Evolutionary conservation across 495 filamentous ascomycete species (phyloP), one percentile per base, ranked within the genome.

Genomic region (Aspergillus panamensis): DNA sequence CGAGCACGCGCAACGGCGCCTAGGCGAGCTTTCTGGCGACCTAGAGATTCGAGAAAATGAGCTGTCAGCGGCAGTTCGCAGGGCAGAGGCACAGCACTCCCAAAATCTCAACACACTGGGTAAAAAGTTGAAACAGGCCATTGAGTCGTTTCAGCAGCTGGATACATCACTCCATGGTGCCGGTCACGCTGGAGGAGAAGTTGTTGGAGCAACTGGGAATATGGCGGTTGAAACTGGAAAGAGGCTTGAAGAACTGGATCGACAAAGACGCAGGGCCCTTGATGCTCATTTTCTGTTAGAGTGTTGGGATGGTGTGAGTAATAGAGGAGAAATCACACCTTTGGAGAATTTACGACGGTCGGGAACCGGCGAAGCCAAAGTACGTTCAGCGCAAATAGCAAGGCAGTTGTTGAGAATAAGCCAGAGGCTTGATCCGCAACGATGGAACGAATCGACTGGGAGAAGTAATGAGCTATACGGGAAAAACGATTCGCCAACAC

Each of bases 221-320:
- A 81, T 89, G 59, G 94, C 93, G 2, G 90, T 99, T n/a, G 89
- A 94, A 68, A 97, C 96, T 48, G 95, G 95, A 59, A 90, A 92
- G 69, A 84, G 85, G 68, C 73, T 99, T 40, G 95, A 99, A 71
- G 92, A 96, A 67, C 79, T 99, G 55, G 95, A 99, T 66, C 86
- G 88, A 61, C 94, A 97, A 73, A 80, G 91, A 57, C 85, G 89
- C 63, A 81, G 95, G 60, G 95, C 95, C 31, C 77, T 91, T 66
- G 95, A 99, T 75, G 91, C 93, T 32, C 91, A 88, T 66, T 97
- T 97, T 70, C 73, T 99, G 55, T 90, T 97, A 57, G 87, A 94
- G 66, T 97, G 95, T 74, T 97, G 95, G 92, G 82, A 88, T 39
- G 91, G 96, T 57, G 91, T 97, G 51, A 90, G 84, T 66, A 91